phyloP scores from a whole-genome alignment of 345 rosid genomes.

The Brassica nigra region DNA sequence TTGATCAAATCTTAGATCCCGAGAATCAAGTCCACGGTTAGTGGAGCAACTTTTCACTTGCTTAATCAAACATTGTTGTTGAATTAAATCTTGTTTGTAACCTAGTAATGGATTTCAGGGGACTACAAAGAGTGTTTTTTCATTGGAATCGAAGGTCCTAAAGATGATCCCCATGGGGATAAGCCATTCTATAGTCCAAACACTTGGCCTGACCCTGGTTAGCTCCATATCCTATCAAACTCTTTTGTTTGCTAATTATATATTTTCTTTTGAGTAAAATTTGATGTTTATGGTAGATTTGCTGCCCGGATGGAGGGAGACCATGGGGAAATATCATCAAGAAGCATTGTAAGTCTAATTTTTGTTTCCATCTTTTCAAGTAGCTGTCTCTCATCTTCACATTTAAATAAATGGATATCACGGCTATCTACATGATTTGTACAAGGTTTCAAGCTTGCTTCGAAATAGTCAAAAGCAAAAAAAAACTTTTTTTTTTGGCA shows the following conservation, averaged over 20 bases:
- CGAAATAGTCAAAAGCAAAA: not conserved
- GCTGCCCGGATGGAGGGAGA: not conserved
- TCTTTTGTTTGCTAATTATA: not conserved
- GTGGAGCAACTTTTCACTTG: not conserved
- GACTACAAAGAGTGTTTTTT: slow-evolving; percentile 83
- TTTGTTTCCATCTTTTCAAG: not conserved
- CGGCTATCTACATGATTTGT: not conserved
- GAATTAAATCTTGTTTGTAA: not conserved
- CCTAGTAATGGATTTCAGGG: slow-evolving; percentile 44
- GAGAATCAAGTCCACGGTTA: slow-evolving; percentile 24
- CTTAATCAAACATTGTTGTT: not conserved
- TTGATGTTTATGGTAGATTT: not conserved
- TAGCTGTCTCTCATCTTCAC: not conserved
- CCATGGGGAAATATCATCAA: not conserved
- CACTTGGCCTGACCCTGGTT: slow-evolving; percentile 73
- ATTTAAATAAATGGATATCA: not conserved
- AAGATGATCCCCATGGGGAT: slow-evolving; percentile 54
- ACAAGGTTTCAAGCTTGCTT: not conserved
- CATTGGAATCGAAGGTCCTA: slow-evolving; percentile 65
- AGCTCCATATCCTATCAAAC: not conserved
- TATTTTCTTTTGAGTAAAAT: not conserved
- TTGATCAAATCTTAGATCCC: slow-evolving; percentile 70
- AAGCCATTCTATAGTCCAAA: slow-evolving; percentile 78
- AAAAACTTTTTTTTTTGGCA: not conserved
- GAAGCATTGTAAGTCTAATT: not conserved